Evolutionary conservation across 164 flowering plant genomes (phyloP), one percentile per base, ranked within the genome.

Genomic region (Warburgia ugandensis): DNA sequence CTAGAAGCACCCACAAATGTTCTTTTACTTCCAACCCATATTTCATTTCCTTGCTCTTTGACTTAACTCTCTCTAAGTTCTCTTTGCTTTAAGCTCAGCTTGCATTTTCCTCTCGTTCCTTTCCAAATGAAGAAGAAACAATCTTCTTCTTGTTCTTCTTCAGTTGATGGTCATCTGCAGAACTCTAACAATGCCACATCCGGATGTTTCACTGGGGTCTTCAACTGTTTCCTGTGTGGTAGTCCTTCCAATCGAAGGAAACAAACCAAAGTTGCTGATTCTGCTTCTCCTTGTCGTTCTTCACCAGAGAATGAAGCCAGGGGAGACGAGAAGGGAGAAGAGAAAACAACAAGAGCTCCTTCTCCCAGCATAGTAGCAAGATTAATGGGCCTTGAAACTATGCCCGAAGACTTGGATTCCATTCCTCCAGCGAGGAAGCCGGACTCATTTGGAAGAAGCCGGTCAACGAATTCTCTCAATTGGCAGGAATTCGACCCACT

Each of bases 381-480:
- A 65, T 67, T 83, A 9, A 80, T 83, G 92, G 86, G 92, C 5
- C 68, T 83, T 58, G 86, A 80, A 2, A 63, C 74, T 0, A 45
- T 77, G 59, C 81, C 91, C 1, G 54, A 56, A 1, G n/a, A n/a
- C n/a, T 35, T 28, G 22, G 47, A 17, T n/a, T 17, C 36, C 23
- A 32, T 29, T 16, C 17, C 56, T 21, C 12, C 12, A 6, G 51
- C 40, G 10, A 45, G 14, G 10, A 40, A 27, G 16, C 58, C 46
- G 3, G 55, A 30, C 59, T 64, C 76, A 9, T 40, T 75, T 29
- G 8, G 67, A 0, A 54, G 95, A 23, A 79, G 90, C 65, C 70
- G 73, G 63, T 85, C 94, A 1, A 73, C 71, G 19, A 80, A 76
- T 60, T 82, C 76, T 17, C 60, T 70, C 23, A 75, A 55, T 55